Conservation (phyloP, 2,329 filamentous ascomycete genomes). For the Fusarium vanettenii region DNA sequence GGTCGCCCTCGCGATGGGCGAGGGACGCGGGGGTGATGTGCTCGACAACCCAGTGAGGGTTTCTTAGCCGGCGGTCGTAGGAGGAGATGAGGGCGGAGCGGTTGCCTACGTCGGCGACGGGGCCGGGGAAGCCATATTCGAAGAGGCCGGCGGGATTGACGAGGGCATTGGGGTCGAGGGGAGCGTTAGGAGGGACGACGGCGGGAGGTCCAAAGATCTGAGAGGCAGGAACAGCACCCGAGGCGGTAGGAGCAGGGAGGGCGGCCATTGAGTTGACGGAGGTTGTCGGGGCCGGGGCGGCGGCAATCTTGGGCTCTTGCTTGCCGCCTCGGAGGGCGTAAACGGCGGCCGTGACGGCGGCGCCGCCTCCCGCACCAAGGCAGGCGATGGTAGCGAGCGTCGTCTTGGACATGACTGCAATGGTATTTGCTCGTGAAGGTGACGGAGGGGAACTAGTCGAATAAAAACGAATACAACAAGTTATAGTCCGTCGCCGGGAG, state of each 20-base stretch:
- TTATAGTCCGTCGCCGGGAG: not conserved
- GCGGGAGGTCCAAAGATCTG: slow-evolving; percentile 59
- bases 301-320: slow-evolving; percentile 49
- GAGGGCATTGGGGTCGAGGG: slow-evolving; percentile 55
- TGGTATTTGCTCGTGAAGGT: not conserved
- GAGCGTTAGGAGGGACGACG: slow-evolving; percentile 43
- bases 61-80: slow-evolving; percentile 90
- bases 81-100: slow-evolving; percentile 84
- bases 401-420: slow-evolving; percentile 77
- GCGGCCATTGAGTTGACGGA: slow-evolving; percentile 45
- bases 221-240: slow-evolving; percentile 65
- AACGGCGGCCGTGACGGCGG: slow-evolving; percentile 77
- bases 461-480: not conserved
- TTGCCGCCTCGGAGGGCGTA: slow-evolving; percentile 68
- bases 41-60: slow-evolving; percentile 95
- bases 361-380: slow-evolving; percentile 80
- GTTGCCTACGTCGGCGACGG: slow-evolving; percentile 82
- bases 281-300: slow-evolving; percentile 47
- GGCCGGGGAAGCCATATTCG: slow-evolving; percentile 92
- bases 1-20: slow-evolving; percentile 78
- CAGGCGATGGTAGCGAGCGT: slow-evolving; percentile 81
- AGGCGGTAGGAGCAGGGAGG: slow-evolving; percentile 43
- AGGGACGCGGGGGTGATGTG: slow-evolving; percentile 95
- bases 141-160: slow-evolving; percentile 83
- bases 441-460: not conserved